Evolutionary conservation across 192 early-diverging fungal genomes (phyloP).

Genomic region (Phlyctochytrium bullatum): DNA sequence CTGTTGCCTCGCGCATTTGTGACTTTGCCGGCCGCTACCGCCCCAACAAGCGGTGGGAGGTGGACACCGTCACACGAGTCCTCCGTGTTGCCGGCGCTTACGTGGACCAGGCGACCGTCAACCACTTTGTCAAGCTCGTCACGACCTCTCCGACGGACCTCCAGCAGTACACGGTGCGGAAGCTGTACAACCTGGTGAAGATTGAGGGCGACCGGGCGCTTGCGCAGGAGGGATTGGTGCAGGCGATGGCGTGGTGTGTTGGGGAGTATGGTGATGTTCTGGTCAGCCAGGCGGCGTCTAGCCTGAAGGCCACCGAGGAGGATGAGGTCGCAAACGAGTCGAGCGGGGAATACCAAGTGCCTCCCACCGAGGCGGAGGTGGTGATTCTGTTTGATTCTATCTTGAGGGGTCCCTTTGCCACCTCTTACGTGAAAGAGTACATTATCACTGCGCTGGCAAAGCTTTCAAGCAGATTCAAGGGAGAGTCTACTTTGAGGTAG

Average conservation of each 20-base stretch:
- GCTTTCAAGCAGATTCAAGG: slow-evolving; percentile 75
- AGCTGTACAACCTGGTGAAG: slow-evolving; percentile 80
- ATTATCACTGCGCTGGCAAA: slow-evolving; percentile 87
- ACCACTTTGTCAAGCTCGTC: slow-evolving; percentile 87
- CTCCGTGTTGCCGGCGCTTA: slow-evolving; percentile 59
- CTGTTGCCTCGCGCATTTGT: slow-evolving; percentile 88
- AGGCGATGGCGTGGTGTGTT: slow-evolving; percentile 89
- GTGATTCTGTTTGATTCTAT: slow-evolving; percentile 72
- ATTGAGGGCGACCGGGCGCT: slow-evolving; percentile 62
- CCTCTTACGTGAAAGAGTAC: slow-evolving; percentile 75
- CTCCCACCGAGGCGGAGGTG: slow-evolving; percentile 69
- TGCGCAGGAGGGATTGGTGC: slow-evolving; percentile 81
- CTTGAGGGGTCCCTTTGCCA: slow-evolving; percentile 76
- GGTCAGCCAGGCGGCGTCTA: slow-evolving; percentile 29
- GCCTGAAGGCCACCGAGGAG: slow-evolving; percentile 51
- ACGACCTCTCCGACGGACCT: slow-evolving; percentile 68
- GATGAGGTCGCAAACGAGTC: slow-evolving; percentile 56
- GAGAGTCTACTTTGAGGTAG: slow-evolving; percentile 38
- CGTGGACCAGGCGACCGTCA: slow-evolving; percentile 49
- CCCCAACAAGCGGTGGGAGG: slow-evolving; percentile 95
- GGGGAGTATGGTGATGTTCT: slow-evolving; percentile 97
- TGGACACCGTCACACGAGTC: slow-evolving; percentile 91
- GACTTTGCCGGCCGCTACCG: slow-evolving; percentile 91
- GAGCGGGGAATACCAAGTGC: slow-evolving; percentile 32
- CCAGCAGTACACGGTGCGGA: slow-evolving; percentile 88